Conservation (phyloP, 768 basidiomycete species). For the Calocera viscosa region DNA sequence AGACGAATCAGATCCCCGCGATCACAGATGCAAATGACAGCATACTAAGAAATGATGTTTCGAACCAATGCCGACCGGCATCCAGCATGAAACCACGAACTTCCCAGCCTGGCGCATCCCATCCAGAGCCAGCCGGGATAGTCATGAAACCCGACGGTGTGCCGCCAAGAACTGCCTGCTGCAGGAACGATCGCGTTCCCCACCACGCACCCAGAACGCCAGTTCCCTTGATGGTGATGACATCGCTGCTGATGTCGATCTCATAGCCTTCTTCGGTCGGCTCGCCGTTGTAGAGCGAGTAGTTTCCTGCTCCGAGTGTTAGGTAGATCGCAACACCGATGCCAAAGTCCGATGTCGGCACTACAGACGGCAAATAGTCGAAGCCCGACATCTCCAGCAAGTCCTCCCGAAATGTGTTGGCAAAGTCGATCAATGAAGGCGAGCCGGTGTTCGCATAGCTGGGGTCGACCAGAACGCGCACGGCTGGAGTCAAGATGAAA, state of each 20-base stretch:
- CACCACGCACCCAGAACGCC: conserved; percentile 33
- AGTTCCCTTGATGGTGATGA: conserved; percentile 28
- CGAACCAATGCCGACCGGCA: conserved; percentile 36
- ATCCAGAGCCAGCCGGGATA: conserved; percentile 28
- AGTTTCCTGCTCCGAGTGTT: conserved; percentile 23
- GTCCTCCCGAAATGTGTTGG: conserved; percentile 30
- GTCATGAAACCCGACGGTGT: conserved; percentile 16
- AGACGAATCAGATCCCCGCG: neutral
- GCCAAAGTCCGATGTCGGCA: conserved; percentile 10
- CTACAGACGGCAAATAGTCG: conserved; percentile 19
- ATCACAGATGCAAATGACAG: neutral
- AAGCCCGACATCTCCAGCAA: conserved; percentile 27
- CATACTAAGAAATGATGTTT: conserved; percentile 30
- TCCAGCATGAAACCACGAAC: conserved; percentile 38
- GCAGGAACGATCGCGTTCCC: conserved; percentile 35
- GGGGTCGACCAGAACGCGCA: conserved; percentile 31
- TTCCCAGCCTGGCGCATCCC: conserved; percentile 36
- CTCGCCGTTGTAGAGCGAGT: conserved; percentile 30
- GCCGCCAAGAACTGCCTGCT: conserved; percentile 29
- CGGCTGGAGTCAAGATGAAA: conserved; percentile 26
- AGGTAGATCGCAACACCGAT: conserved; percentile 23
- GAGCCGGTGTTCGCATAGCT: conserved; percentile 20
- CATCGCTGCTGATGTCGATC: conserved; percentile 24
- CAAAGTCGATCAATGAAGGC: conserved; percentile 29
- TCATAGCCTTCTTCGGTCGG: conserved; percentile 33